These are phyloP conservation scores for Backusella westeae DNA, from an alignment of 192 early-diverging fungal genomes.

Conservation along the genomic window DNA sequence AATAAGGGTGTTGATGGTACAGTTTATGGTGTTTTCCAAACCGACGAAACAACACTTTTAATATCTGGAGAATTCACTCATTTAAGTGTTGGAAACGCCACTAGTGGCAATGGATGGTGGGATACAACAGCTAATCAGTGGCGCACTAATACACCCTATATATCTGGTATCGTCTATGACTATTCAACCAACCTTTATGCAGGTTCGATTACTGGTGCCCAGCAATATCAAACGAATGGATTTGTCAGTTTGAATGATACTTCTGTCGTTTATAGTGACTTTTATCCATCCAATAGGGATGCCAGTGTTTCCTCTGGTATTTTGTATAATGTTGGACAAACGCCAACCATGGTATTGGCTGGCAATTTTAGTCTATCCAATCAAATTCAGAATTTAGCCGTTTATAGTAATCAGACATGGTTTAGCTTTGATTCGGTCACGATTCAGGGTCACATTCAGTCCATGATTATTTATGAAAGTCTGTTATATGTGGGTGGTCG, in stretches of 20 bases:
- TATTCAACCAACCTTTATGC: neutral
- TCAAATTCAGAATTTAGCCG: conserved; percentile 43
- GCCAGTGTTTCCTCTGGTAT: neutral
- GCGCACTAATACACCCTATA: neutral
- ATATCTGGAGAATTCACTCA: conserved; percentile 14
- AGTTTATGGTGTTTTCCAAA: conserved; percentile 4
- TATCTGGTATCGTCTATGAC: conserved; percentile 20
- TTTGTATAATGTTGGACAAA: conserved; percentile 1
- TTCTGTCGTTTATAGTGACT: neutral
- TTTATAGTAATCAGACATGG: conserved; percentile 48
- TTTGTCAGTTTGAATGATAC: conserved; percentile 8
- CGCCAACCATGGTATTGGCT: conserved; percentile 42
- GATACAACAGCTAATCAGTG: neutral
- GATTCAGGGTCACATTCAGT: conserved; percentile 45
- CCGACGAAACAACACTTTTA: neutral
- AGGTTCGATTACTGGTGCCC: conserved; percentile 12
- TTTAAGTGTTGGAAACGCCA: neutral
- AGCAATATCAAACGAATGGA: conserved; percentile 11
- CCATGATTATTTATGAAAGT: conserved; percentile 47
- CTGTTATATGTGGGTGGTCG: conserved; percentile 57
- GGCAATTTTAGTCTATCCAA: conserved; percentile 48
- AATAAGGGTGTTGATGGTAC: conserved; percentile 17
- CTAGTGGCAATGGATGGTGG: conserved; percentile 19
- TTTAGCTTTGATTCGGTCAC: conserved; percentile 34
- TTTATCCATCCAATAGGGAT: neutral